These are phyloP conservation scores for Blastobotrys indianensis DNA, from an alignment of 1,139 yeast genomes.

Conservation along the genomic window DNA sequence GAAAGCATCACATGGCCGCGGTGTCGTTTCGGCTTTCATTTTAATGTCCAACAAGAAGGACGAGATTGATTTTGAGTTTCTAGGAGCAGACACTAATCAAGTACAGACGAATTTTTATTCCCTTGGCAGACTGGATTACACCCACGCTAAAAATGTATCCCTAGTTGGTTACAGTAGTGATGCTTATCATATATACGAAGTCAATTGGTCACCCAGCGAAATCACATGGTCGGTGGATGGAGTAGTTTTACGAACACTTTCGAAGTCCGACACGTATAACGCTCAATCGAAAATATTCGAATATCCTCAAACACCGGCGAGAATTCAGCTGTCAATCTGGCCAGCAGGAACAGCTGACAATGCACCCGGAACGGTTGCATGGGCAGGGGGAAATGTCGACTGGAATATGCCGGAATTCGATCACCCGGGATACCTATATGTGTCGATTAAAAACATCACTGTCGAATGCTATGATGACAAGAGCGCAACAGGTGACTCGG, in stretches of 20 bases:
- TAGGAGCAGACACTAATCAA: conserved; percentile 61
- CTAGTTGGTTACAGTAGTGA: conserved; percentile 48
- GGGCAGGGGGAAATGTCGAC: conserved; percentile 91
- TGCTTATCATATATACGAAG: conserved; percentile 67
- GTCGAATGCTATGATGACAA: conserved; percentile 56
- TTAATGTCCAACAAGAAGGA: conserved; percentile 80
- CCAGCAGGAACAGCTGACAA: conserved; percentile 73
- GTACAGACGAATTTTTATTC: conserved; percentile 77
- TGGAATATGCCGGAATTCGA: conserved; percentile 74
- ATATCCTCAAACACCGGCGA: conserved; percentile 89
- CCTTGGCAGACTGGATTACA: conserved; percentile 65
- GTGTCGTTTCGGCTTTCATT: conserved; percentile 84
- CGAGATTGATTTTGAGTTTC: conserved; percentile 83
- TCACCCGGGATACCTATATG: conserved; percentile 72
- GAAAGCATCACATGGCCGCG: conserved; percentile 68
- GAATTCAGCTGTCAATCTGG: conserved; percentile 85
- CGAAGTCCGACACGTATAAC: conserved; percentile 63
- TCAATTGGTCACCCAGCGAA: conserved; percentile 78
- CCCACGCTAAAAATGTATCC: conserved; percentile 47
- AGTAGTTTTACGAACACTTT: conserved; percentile 57
- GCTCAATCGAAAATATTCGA: conserved; percentile 50
- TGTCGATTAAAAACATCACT: conserved; percentile 52
- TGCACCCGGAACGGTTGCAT: conserved; percentile 71
- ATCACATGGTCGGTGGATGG: conserved; percentile 76
- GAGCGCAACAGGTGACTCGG: conserved; percentile 27